Conservation (phyloP, 352 stramenopile genomes). For the Phytopythium vexans region DNA sequence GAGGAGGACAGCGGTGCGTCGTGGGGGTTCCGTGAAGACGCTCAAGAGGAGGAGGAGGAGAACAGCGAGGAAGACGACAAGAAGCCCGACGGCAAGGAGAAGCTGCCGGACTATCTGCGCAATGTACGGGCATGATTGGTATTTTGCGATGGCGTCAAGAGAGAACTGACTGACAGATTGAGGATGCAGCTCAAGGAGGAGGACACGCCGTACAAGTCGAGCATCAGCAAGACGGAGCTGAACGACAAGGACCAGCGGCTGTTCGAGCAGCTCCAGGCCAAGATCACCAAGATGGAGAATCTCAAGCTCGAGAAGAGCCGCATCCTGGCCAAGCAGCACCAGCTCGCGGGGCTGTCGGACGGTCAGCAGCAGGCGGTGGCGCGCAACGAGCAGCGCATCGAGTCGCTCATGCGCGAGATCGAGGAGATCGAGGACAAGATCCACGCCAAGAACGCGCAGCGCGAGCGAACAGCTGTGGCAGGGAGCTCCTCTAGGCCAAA, state of each 20-base stretch:
- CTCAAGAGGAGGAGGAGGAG: constrained; percentile 51
- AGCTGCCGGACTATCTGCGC: constrained; percentile 72
- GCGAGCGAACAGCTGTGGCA: constrained; percentile 4
- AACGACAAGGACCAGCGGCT: constrained; percentile 73
- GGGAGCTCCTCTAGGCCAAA: constrained; percentile 1
- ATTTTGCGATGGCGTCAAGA: no score
- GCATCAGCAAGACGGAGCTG: constrained; percentile 36
- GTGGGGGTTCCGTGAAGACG: constrained; percentile 87
- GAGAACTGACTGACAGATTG: no score
- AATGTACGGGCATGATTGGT: constrained; percentile 28
- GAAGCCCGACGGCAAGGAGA: constrained; percentile 15
- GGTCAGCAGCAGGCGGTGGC: constrained; percentile 58
- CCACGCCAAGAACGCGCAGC: constrained; percentile 49
- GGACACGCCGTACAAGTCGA: constrained; percentile 49
- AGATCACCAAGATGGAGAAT: constrained; percentile 85
- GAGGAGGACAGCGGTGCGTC: constrained; percentile 34
- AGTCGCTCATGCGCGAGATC: constrained; percentile 62
- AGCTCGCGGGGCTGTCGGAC: constrained; percentile 52
- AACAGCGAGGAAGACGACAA: constrained; percentile 24
- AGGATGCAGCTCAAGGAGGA: constrained; percentile 44
- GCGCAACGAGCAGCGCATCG: constrained; percentile 62
- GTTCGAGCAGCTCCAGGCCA: constrained; percentile 74
- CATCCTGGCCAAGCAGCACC: constrained; percentile 73
- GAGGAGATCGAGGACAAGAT: constrained; percentile 51
- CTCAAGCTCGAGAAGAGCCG: constrained; percentile 57